Evolutionary conservation across 345 rosid species (phyloP), one percentile per base, ranked within the genome.

Genomic region (Crucihimalaya himalaica): DNA sequence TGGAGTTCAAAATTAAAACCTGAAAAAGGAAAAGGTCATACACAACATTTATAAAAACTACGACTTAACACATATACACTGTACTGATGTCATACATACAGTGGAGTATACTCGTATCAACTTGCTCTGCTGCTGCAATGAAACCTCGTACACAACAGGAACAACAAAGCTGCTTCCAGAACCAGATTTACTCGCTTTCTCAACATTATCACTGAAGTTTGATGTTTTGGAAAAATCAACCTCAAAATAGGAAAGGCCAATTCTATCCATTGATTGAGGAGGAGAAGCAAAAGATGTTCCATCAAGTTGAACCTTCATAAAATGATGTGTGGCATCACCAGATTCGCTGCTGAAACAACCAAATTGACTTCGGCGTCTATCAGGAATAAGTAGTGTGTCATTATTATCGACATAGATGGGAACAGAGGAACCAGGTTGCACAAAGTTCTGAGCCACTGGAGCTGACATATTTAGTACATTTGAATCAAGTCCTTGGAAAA

Each of bases 71-170:
- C 10, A 18, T 48, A 67, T 15, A 23, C 5, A 59, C 15, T 32
- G 40, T 68, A 35, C 66, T 25, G 51, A 64, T 7, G 20, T 39
- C 69, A 63, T 63, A 82, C 92, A 60, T 87, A 93, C 97, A 34
- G 96, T 93, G 46, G 98, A 89, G 84, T 93, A 93, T 71, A 93
- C 71, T 48, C 88, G 87, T 68, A 93, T 85, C 70, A 91, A 83
- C 82, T 93, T 93, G 89, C 89, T 89, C 76, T 86, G 87, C 56
- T 83, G 96, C 80, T 86, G 87, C 72, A 89, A 72, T 37, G 96
- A 91, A 81, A 93, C 98, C 84, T 93, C 98, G 77, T 81, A 88
- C 67, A 93, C 90, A 75, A 93, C 97, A 54, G 98, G 97, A 58
- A 87, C 86, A 69, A 88, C 80, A 84, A 83, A 91, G 77, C 96